Conservation (phyloP, 768 basidiomycete genomes). For the Tephrocybe rancida region DNA sequence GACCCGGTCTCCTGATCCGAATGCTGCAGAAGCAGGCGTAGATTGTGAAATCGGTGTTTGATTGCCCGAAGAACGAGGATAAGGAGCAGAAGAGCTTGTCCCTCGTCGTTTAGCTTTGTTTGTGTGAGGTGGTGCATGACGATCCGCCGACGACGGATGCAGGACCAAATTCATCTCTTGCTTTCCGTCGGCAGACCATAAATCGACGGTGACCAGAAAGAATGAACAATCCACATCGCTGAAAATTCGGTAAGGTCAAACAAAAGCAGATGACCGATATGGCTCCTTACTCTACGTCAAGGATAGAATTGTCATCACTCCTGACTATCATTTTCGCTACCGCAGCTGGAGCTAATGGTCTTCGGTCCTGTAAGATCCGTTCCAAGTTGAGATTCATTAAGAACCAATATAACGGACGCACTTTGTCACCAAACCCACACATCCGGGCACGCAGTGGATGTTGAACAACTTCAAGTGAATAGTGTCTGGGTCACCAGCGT, state of each 20-base stretch:
- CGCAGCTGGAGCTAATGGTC: slow-evolving; percentile 90
- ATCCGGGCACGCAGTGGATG: slow-evolving; percentile 90
- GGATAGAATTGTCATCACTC: slow-evolving; percentile 63
- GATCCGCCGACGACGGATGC: slow-evolving; percentile 80
- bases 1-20: slow-evolving; percentile 48
- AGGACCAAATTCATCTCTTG: slow-evolving; percentile 89
- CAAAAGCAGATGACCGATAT: slow-evolving; percentile 4
- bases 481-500: slow-evolving; percentile 52
- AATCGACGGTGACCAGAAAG: slow-evolving; percentile 89
- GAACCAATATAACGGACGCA: slow-evolving; percentile 31
- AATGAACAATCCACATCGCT: slow-evolving; percentile 88
- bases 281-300: slow-evolving; percentile 74
- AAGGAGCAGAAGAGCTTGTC: slow-evolving; percentile 36
- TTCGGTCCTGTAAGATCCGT: slow-evolving; percentile 67
- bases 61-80: slow-evolving; percentile 39
- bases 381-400: slow-evolving; percentile 15
- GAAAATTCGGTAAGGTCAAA: slow-evolving; percentile 5
- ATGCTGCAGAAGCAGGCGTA: slow-evolving; percentile 50
- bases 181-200: slow-evolving; percentile 84
- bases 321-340: slow-evolving; percentile 82
- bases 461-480: slow-evolving; percentile 84
- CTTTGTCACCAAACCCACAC: slow-evolving; percentile 98
- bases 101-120: slow-evolving; percentile 46
- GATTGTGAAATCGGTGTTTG: slow-evolving; percentile 50
- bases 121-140: slow-evolving; percentile 59